phyloP scores from a whole-genome alignment of 164 flowering plant genomes.

The Pachysandra terminalis region DNA sequence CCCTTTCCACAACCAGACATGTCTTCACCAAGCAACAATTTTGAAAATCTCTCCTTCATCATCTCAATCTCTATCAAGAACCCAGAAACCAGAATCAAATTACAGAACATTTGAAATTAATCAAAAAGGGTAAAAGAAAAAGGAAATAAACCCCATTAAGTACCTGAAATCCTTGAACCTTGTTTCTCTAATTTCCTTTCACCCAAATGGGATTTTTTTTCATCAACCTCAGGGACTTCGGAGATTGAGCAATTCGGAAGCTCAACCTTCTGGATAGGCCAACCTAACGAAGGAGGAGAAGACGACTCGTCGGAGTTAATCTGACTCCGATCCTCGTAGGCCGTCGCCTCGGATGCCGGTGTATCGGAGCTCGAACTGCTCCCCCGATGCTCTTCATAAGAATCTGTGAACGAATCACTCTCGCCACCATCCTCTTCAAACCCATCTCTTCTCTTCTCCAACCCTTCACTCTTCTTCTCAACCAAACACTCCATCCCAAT shows the following conservation, averaged over 20 bases:
- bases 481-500: conserved; percentile 35
- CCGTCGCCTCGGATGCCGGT: conserved; percentile 38
- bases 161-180: conserved; percentile 46
- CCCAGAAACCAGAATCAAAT: conserved; percentile 8
- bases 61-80: conserved; percentile 47
- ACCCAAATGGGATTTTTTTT: conserved; percentile 27
- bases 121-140: neutral
- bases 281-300: conserved; percentile 34
- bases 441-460: conserved; percentile 11
- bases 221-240: conserved; percentile 16
- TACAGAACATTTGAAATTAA: neutral
- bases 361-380: conserved; percentile 42
- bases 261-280: conserved; percentile 33
- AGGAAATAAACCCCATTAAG: neutral
- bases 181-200: conserved; percentile 41
- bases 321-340: conserved; percentile 46
- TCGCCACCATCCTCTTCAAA: conserved; percentile 20
- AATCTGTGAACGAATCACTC: conserved; percentile 20
- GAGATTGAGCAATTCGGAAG: conserved; percentile 22
- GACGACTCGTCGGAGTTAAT: conserved; percentile 45
- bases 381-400: conserved; percentile 7
- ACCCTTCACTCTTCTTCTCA: conserved; percentile 21
- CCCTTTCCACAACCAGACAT: conserved; percentile 86
- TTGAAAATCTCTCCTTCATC: conserved; percentile 83
- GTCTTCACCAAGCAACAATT: conserved; percentile 78